Evolutionary conservation across 768 basidiomycete genomes (phyloP), one percentile per base, ranked within the genome.

Genomic region (Tulasnella sp.): DNA sequence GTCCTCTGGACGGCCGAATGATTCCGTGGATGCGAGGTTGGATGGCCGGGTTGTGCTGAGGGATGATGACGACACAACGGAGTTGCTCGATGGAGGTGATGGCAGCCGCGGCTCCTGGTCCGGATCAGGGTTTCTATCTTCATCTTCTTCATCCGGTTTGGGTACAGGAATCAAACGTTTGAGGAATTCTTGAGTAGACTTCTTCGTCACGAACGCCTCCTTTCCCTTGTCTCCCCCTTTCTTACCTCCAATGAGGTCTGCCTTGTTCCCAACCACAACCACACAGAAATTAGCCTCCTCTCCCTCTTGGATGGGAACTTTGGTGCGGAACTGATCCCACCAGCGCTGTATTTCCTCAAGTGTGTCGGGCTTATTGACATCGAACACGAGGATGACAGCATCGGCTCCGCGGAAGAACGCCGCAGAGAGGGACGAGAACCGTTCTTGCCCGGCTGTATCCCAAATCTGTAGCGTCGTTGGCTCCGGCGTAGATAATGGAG

Each of bases 331-430:
- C 80, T 93, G 90, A 15, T 83, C 80, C 93, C 93, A 95, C 93
- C 94, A 96, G 77, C 88, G 89, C 14, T 80, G 83, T 67, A 95
- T 84, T 0, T 87, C 85, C 0, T 83, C 77, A 78, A 94, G 85
- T 11, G 91, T 89, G 64, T 88, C 85, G 0, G 89, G 89, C 3
- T 87, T 81, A 79, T 90, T 92, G 38, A 92, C 91, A 80, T 94
- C 92, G 81, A 91, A 96, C 85, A 94, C 88, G 79, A 96, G 86
- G 19, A 96, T 78, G 0, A 87, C 92, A 0, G 93, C 94, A 80
- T 94, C 93, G 2, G 93, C 92, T 1, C 92, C 92, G 7, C 94
- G 88, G 79, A 93, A 96, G 83, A 95, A 95, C 0, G 94, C 93
- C 0, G 88, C 85, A 0, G 93, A 93, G 22, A 95, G 86, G 52